Percentiles rank a stretch among this genome's conserved stretches.
phyloP scores from a whole-genome alignment of 768 basidiomycete species.

The Daedaleopsis sinensis region DNA sequence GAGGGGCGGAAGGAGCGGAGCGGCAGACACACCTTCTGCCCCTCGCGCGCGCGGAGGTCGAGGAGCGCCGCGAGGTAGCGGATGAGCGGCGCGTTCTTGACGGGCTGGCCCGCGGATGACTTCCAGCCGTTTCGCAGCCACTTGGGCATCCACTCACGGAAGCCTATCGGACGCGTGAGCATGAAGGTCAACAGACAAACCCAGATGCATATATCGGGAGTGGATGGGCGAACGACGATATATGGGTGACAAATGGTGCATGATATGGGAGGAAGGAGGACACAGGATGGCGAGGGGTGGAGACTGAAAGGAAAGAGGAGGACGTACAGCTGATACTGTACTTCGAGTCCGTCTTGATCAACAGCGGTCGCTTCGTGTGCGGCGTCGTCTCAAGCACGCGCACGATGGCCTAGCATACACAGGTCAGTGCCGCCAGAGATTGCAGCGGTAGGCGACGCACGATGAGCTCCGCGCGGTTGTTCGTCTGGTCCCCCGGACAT shows the following conservation, averaged over 20 bases:
- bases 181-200: neutral
- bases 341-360: constrained; percentile 85
- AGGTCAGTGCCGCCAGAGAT: too few species aligned
- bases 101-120: constrained; percentile 49
- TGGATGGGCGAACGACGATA: too few species aligned
- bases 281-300: too few species aligned
- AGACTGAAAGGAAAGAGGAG: neutral
- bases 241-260: too few species aligned
- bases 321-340: constrained; percentile 79
- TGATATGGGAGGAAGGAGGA: too few species aligned
- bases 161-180: too few species aligned
- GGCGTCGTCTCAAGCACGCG: constrained; percentile 79
- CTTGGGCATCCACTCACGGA: constrained; percentile 65
- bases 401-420: constrained; percentile 68
- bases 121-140: constrained; percentile 64
- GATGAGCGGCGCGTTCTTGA: constrained; percentile 77
- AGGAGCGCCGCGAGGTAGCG: constrained; percentile 69
- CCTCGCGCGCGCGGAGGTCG: constrained; percentile 48
- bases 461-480: constrained; percentile 87
- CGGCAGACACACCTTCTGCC: constrained; percentile 50
- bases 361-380: constrained; percentile 50
- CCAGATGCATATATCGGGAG: too few species aligned
- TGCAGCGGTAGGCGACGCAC: constrained; percentile 38
- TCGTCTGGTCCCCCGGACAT: constrained; percentile 83
- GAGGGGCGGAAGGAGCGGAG: too few species aligned